A percentile compares a stretch with the other conserved stretches of the same genome.
phyloP scores from a whole-genome alignment of 306 rosid species.

The Aeschynomene evenia region DNA sequence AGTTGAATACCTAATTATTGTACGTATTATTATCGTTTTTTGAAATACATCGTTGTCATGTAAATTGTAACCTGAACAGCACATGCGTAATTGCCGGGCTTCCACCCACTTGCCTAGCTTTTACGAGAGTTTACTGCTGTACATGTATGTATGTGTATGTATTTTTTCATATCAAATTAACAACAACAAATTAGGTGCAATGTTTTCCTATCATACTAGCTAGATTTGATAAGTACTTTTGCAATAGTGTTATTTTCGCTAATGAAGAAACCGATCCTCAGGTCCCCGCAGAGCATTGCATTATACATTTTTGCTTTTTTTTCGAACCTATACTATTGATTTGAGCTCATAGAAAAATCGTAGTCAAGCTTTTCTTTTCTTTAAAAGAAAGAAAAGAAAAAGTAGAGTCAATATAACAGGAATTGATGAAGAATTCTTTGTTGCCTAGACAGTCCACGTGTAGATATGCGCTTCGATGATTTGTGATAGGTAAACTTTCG shows the following conservation, averaged over 20 bases:
- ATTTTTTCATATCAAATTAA: neutral
- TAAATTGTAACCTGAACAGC: neutral
- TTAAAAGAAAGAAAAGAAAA: neutral
- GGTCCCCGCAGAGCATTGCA: no score
- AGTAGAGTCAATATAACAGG: neutral
- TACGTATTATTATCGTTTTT: no score
- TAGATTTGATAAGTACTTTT: neutral
- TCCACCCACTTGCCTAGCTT: neutral
- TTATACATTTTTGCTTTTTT: no score
- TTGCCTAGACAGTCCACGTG: neutral
- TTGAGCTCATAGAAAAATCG: no score
- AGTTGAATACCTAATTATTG: no score
- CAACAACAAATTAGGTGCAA: neutral
- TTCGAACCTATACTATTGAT: no score
- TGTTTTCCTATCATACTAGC: neutral
- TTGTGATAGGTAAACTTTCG: neutral
- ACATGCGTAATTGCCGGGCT: slow-evolving; percentile 17
- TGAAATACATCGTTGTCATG: neutral
- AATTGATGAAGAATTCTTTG: neutral
- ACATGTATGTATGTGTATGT: no score
- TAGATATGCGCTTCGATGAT: neutral
- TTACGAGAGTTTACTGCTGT: neutral
- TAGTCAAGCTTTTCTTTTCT: neutral
- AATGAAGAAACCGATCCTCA: no score
- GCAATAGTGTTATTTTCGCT: neutral